Conservation (phyloP, 345 rosid species). For the Garcia nutans region DNA sequence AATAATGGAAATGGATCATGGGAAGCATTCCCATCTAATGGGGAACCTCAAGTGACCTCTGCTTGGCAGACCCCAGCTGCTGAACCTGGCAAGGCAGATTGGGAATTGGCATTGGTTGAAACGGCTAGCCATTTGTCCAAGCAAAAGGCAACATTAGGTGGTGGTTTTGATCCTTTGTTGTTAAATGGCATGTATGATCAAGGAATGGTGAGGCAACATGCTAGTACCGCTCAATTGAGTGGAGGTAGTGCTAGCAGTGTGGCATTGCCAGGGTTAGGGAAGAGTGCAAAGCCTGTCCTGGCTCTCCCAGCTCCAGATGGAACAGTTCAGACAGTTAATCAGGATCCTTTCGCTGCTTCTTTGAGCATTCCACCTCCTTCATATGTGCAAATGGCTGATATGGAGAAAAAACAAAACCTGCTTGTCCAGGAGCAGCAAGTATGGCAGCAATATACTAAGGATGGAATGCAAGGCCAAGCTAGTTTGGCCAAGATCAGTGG, state of each 20-base stretch:
- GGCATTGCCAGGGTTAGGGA: conserved; percentile 57
- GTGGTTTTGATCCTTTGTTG: conserved; percentile 80
- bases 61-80: conserved; percentile 92
- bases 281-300: conserved; percentile 48
- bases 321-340: conserved; percentile 41
- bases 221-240: conserved; percentile 45
- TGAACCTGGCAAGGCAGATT: conserved; percentile 73
- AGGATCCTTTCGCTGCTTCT: conserved; percentile 71
- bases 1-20: conserved; percentile 58
- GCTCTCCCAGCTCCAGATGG: conserved; percentile 77
- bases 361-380: conserved; percentile 59
- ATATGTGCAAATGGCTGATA: conserved; percentile 66
- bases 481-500: conserved; percentile 50
- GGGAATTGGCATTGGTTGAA: conserved; percentile 92
- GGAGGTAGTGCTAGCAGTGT: conserved; percentile 91
- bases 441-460: conserved; percentile 62
- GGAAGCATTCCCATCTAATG: conserved; percentile 78
- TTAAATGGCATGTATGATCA: conserved; percentile 92
- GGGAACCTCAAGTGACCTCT: conserved; percentile 59
- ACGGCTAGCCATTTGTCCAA: conserved; percentile 68
- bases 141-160: conserved; percentile 75
- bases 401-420: conserved; percentile 69
- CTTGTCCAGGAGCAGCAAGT: conserved; percentile 63
- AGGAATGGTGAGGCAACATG: conserved; percentile 69
- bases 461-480: conserved; percentile 80